Evolutionary conservation across 805 yeast species (phyloP), one percentile per base, ranked within the genome.

Genomic region (Barnettozyma salicaria): DNA sequence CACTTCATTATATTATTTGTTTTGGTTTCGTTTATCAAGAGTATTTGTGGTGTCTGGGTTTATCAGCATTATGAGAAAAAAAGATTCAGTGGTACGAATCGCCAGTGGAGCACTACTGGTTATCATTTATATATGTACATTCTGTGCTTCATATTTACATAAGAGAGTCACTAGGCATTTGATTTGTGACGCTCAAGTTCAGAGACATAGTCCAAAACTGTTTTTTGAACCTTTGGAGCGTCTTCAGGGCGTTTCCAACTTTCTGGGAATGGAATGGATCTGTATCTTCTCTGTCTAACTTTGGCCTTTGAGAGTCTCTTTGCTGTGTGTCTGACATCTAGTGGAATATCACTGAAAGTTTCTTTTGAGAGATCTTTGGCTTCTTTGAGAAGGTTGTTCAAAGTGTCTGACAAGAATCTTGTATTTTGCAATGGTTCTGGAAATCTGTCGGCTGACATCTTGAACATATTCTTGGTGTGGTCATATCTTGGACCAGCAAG

Each of bases 341-440:
- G 60, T 22, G 97, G 96, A 22, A 90, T 65, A 52, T 85, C 95
- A 29, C 70, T 68, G 49, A 85, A 84, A 41, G 72, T 72, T 39
- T 81, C 83, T n/a, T 61, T 36, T 3, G 39, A 50, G 30, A 70
- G 54, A 35, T 76, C 81, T 52, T 77, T 82, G 7, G 95, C 66
- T 50, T 78, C 89, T 19, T 57, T 56, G 20, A 89, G 52, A 34
- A 92, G 64, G 39, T 68, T 69, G 47, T 73, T 72, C 45, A 88
- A 65, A 19, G 77, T 68, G 38, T 77, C 82, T 14, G 80, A 78
- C 45, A 86, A 63, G 57, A 70, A 78, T 46, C 82, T 73, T 34
- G 90, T 83, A 61, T 92, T 92, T 61, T 90, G 97, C 2, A 94
- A 74, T 28, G 95, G 80, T 51, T 86, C 85, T 7, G 76, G 67